These are phyloP conservation scores for Umbelopsis vinacea DNA, from an alignment of 192 early-diverging fungal genomes.

Conservation along the genomic window DNA sequence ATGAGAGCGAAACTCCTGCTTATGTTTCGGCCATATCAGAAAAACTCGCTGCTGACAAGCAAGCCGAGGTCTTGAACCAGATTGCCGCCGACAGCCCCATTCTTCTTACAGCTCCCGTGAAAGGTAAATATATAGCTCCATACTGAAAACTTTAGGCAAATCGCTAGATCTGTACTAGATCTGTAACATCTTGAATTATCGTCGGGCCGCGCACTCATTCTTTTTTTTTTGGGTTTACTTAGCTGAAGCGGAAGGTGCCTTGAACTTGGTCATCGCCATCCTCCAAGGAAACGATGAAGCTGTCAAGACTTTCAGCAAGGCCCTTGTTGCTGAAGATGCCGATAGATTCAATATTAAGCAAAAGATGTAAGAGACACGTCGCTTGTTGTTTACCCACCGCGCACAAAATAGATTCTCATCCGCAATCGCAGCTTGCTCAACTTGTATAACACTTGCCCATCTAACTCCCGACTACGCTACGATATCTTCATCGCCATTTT, in stretches of 20 bases:
- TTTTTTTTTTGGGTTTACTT: slow-evolving; percentile 21
- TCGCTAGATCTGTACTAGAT: no score
- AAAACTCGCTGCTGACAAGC: slow-evolving; percentile 62
- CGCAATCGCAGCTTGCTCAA: slow-evolving; percentile 50
- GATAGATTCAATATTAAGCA: slow-evolving; percentile 62
- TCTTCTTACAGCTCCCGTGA: slow-evolving; percentile 61
- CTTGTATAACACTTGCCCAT: slow-evolving; percentile 82
- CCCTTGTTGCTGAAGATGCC: slow-evolving; percentile 51
- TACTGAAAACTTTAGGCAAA: neutral
- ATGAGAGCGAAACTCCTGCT: slow-evolving; percentile 48
- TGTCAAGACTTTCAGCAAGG: slow-evolving; percentile 50
- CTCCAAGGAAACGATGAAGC: slow-evolving; percentile 53
- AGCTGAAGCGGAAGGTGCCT: slow-evolving; percentile 66
- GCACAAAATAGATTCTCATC: slow-evolving; percentile 16
- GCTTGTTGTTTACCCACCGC: slow-evolving; percentile 4
- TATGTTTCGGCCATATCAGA: slow-evolving; percentile 53
- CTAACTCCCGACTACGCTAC: slow-evolving; percentile 57
- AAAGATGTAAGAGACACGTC: slow-evolving; percentile 56
- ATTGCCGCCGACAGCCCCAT: slow-evolving; percentile 60
- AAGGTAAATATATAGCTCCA: slow-evolving; percentile 45
- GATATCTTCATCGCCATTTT: slow-evolving; percentile 78
- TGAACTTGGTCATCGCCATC: slow-evolving; percentile 74
- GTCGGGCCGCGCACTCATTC: slow-evolving; percentile 12
- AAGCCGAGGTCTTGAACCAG: slow-evolving; percentile 56
- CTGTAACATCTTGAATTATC: slow-evolving; percentile 19